Percentiles rank a stretch among this genome's conserved stretches.
Evolutionary conservation across 164 flowering plant species (phyloP).

Genomic region (Liquidambar formosana): DNA sequence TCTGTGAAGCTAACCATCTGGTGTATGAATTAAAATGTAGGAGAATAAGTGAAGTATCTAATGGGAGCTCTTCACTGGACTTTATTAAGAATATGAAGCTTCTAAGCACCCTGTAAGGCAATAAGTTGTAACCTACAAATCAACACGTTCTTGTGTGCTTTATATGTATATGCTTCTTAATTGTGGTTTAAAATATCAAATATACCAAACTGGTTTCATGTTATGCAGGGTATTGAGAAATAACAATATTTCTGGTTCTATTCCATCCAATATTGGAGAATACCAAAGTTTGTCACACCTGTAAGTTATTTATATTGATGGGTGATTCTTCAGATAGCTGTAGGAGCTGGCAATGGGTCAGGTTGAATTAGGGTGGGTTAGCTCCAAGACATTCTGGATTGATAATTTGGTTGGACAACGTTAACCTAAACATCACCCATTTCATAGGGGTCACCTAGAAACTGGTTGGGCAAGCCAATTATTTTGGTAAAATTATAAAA

Average conservation of each 20-base stretch:
- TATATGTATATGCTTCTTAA: background rate
- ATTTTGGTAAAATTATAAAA: too few relatives aligned
- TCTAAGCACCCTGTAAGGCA: constrained; percentile 51
- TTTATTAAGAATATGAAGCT: constrained; percentile 56
- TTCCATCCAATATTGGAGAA: constrained; percentile 60
- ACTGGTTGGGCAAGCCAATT: too few relatives aligned
- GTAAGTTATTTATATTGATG: constrained; percentile 40
- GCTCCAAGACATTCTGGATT: too few relatives aligned
- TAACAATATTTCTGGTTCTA: constrained; percentile 54
- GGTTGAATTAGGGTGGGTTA: background rate
- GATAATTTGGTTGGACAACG: too few relatives aligned
- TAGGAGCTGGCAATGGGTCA: background rate
- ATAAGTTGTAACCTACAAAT: background rate
- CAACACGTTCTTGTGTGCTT: background rate
- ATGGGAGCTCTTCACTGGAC: constrained; percentile 60
- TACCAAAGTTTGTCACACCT: constrained; percentile 36
- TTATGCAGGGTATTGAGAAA: constrained; percentile 60
- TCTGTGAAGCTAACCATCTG: constrained; percentile 9
- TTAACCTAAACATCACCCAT: too few relatives aligned
- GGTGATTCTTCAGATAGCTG: background rate
- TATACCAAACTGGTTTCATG: background rate
- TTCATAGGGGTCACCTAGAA: too few relatives aligned
- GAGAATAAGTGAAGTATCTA: constrained; percentile 69
- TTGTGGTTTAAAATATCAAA: background rate
- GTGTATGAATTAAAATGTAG: constrained; percentile 27